Conservation (phyloP, 345 rosid genomes). For the Toxicodendron radicans region DNA sequence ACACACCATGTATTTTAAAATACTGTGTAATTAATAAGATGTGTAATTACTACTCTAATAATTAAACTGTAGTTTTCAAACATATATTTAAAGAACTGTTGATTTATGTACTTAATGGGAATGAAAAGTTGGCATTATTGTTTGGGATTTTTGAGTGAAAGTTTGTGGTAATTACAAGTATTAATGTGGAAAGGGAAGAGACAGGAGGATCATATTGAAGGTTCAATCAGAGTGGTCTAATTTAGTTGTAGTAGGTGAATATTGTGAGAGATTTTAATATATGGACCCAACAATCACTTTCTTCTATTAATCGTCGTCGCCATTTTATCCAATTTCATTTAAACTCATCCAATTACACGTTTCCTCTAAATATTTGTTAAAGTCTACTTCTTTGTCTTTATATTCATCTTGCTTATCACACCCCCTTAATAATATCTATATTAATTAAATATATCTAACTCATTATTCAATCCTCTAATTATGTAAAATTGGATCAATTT, state of each 20-base stretch:
- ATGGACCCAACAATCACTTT: slow-evolving; percentile 34
- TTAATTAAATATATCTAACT: no score
- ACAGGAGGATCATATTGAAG: neutral
- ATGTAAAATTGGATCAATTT: no score
- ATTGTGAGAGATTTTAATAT: slow-evolving; percentile 27
- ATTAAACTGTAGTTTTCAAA: no score
- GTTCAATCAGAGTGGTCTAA: slow-evolving; percentile 4
- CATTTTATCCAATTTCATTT: slow-evolving; percentile 16
- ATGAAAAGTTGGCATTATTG: neutral
- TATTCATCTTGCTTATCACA: neutral
- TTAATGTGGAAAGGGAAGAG: neutral
- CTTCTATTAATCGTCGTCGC: slow-evolving; percentile 22
- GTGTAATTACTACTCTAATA: no score
- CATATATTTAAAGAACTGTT: no score
- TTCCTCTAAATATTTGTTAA: neutral
- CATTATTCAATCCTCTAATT: no score
- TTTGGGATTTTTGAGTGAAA: no score
- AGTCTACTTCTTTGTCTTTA: neutral
- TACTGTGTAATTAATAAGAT: no score
- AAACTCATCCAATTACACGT: neutral
- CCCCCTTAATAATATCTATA: neutral
- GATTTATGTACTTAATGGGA: neutral
- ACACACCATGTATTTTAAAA: no score
- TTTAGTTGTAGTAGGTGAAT: slow-evolving; percentile 36
- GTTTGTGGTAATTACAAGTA: no score